Evolutionary conservation across 2,329 filamentous ascomycete genomes (phyloP), one percentile per base, ranked within the genome.

Genomic region (Tolypocladium guangdongense): DNA sequence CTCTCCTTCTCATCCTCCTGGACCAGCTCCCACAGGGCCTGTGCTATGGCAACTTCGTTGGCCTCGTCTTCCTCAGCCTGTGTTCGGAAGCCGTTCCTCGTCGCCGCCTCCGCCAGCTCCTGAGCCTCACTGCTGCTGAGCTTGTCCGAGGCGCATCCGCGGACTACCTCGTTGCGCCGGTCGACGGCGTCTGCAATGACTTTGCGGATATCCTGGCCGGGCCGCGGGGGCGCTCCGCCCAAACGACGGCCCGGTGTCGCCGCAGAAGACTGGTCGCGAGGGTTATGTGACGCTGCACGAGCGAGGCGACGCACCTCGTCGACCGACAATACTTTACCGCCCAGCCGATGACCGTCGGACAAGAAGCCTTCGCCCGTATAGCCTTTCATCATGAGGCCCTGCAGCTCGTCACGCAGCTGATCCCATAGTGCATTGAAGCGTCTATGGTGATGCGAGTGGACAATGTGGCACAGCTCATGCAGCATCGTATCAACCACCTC

Each of bases 331-430:
- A 58, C 62, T 24, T 62, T 59, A 3, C 86, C 87, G 52, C 91
- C 91, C 0, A 96, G 78, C 12, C 81, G 81, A 18, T 82, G 81
- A 1, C 91, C 92, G 35, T 85, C 73, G 0, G 85, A 84, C 33
- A 96, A 72, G 70, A 96, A 96, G 0, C 88, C 88, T 68, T 96
- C 90, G 14, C 92, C 92, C 0, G 88, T 95, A 64, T 92, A 96
- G 20, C 92, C 92, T 65, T 92, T 93, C 55, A 82, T 73, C 12
- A 84, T 64, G 7, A 96, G 77, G 2, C 83, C 81, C 62, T 90
- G 82, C 62, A 92, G 85, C 69, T 96, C 91, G 54, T 92, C 88
- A 22, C 92, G 83, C 5, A 96, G 80, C 64, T 95, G 86, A 61
- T 96, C 86, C 89, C 91, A 96, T 6, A 96, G 74, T 0, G 84